A percentile compares a stretch with the other conserved stretches of the same genome.
These are phyloP conservation scores for Coleophoma crateriformis DNA, from an alignment of 2,329 filamentous ascomycete genomes.

Conservation along the genomic window DNA sequence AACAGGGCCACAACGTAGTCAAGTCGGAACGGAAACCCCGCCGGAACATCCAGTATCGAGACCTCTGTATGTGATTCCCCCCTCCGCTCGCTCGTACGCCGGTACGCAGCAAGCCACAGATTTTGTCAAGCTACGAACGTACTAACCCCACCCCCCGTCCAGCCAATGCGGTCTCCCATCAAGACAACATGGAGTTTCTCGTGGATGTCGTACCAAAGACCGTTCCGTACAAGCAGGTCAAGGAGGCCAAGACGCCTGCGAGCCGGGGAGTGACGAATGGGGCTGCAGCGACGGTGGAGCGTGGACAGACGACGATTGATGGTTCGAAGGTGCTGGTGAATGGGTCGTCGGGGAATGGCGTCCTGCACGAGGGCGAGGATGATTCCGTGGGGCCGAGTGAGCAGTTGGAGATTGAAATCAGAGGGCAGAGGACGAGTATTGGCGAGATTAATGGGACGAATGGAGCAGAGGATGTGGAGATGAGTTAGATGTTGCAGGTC, in stretches of 20 bases:
- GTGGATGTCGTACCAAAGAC: constrained; percentile 87
- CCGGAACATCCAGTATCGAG: constrained; percentile 92
- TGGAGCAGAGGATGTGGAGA: constrained; percentile 21
- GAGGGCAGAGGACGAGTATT: constrained; percentile 12
- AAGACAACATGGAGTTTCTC: constrained; percentile 93
- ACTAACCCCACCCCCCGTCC: constrained; percentile 2
- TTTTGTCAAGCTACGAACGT: too few species aligned
- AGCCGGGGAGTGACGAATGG: constrained; percentile 27
- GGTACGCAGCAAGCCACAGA: too few species aligned
- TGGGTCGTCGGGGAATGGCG: constrained; percentile 6
- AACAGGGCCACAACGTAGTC: constrained; percentile 80
- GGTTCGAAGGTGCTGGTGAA: constrained; percentile 2
- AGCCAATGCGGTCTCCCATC: constrained; percentile 80
- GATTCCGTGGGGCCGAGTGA: constrained; percentile 20
- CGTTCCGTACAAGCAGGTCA: constrained; percentile 72
- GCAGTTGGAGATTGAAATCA: constrained; percentile 26
- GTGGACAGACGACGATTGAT: constrained; percentile 25
- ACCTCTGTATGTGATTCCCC: constrained; percentile 58
- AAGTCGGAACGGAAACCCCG: constrained; percentile 89
- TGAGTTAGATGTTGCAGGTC: constrained; percentile 5
- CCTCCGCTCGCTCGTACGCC: not conserved
- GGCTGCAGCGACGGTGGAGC: constrained; percentile 11
- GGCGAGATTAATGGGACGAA: constrained; percentile 10
- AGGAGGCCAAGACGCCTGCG: constrained; percentile 52
- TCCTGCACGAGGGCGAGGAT: constrained; percentile 9